Evolutionary conservation across 2,329 filamentous ascomycete genomes (phyloP), one percentile per base, ranked within the genome.

Genomic region (Neonectria neomacrospora): DNA sequence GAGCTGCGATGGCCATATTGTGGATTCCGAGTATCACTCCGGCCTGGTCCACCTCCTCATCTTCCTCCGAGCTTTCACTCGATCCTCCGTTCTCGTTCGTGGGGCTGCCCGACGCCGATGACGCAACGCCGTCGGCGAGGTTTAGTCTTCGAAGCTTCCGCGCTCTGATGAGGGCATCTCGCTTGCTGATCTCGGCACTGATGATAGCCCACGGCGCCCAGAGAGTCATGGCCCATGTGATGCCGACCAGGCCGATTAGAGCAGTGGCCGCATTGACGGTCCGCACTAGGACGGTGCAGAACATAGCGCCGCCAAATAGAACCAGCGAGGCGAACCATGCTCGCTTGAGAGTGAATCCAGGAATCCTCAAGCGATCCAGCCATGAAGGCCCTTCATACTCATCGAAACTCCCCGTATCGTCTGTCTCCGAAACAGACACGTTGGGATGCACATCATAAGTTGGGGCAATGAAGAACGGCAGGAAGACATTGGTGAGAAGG

Each of bases 161-260:
- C 3, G 80, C 77, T 22, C 85, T 83, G 23, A 82, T 75, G 18
- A 79, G 67, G 42, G 90, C 88, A 74, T 97, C 92, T 6, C 93
- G 90, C 64, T 90, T 91, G 64, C 91, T 92, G 66, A 98, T 94
- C 77, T 98, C 95, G 5, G 93, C 93, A 48, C 93, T 94, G 75
- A 98, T 97, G 71, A 98, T 91, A 41, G 95, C 94, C 81, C 95
- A 98, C 0, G 95, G 95, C 0, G 94, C 95, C 95, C 95, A 98
- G 26, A 96, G 87, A 2, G 94, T 94, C 73, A 97, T 82, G 22
- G 94, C 94, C 95, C 95, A 98, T 1, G 93, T 94, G 62, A 98
- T 89, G 34, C 95, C 95, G 51, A 97, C 89, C 23, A 96, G 81
- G 1, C 90, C 92, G 59, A 97, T 90, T 34, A 97, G 85, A 1